Base-by-base conservation (phyloP, 2,329 filamentous ascomycete genomes). In the Fusarium xylarioides region DNA sequence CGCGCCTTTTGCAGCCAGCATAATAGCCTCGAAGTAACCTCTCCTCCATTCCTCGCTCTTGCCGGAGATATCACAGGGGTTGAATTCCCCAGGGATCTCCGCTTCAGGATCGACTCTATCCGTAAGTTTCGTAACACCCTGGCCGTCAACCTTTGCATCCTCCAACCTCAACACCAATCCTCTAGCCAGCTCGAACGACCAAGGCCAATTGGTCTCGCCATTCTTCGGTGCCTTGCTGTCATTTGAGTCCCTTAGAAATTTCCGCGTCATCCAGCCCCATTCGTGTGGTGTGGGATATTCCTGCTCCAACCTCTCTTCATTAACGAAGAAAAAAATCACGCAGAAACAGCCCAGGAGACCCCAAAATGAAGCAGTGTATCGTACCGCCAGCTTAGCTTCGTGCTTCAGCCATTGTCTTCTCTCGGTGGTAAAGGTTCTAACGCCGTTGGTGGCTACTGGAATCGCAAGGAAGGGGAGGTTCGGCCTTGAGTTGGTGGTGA, bases 11-110 rank as follows among this genome's bases (percentile, higher is more conserved):
- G 92, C 95, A 67, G 90, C 90, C 16, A 92, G 87, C 90, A 98
- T 93, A 52, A 98, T 83, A 7, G 91, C 88, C 77, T 97, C 91
- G 78, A 92, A 95, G 82, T 98, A 98, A 2, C 94, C 95, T 62
- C 93, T 87, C 76, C 92, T 87, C 95, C 95, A 98, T 55, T 92
- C 86, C 81, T 97, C 94, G 71, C 91, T 92, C 84, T 95, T 97
- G 11, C 83, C 87, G 3, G 89, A 89, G 63, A 96, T 85, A 79
- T 97, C 93, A 73, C 90, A 90, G 1, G 90, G 86, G 66, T 91
- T 87, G 35, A 84, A 81, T 52, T 95, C 80, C 0, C 88, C 92
- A 23, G 88, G 86, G 0, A 94, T 93, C 76, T 97, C 94, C 11
- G 89, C 84, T 2, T 84, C 81, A 0, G 86, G 85, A 75, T 96